Conservation (phyloP, 2,329 filamentous ascomycete genomes). For the Diaporthe sp. region DNA sequence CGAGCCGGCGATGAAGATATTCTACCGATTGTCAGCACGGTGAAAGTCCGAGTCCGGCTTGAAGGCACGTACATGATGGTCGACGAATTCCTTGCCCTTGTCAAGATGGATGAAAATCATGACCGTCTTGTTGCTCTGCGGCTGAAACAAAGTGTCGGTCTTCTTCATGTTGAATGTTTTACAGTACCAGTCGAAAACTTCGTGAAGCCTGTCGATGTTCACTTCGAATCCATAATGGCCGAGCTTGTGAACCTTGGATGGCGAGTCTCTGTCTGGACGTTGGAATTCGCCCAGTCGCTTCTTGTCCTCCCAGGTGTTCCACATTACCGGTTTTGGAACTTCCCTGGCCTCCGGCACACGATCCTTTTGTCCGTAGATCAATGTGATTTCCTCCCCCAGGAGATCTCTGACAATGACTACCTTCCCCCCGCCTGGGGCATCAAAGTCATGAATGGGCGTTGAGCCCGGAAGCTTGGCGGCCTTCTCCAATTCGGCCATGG, state of each 20-base stretch:
- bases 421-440: slow-evolving; percentile 13
- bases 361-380: background rate
- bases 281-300: slow-evolving; percentile 20
- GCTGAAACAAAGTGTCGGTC: background rate
- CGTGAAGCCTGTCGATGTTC: background rate
- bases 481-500: slow-evolving; percentile 5
- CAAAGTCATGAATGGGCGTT: background rate
- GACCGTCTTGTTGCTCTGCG: background rate
- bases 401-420: background rate
- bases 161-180: slow-evolving; percentile 17
- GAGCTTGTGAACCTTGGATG: slow-evolving; percentile 4
- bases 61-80: background rate
- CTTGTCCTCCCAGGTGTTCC: slow-evolving; percentile 9
- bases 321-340: background rate
- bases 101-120: slow-evolving; percentile 21
- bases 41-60: background rate
- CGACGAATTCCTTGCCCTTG: slow-evolving; percentile 10
- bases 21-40: background rate
- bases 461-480: slow-evolving; percentile 10
- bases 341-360: background rate
- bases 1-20: background rate
- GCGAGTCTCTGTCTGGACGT: background rate
- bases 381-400: background rate
- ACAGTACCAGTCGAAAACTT: background rate
- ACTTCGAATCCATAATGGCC: slow-evolving; percentile 10